A percentile compares a stretch with the other conserved stretches of the same genome.
These are phyloP conservation scores for Cytospora schulzeri DNA, from an alignment of 2,329 filamentous ascomycete genomes.

Conservation along the genomic window DNA sequence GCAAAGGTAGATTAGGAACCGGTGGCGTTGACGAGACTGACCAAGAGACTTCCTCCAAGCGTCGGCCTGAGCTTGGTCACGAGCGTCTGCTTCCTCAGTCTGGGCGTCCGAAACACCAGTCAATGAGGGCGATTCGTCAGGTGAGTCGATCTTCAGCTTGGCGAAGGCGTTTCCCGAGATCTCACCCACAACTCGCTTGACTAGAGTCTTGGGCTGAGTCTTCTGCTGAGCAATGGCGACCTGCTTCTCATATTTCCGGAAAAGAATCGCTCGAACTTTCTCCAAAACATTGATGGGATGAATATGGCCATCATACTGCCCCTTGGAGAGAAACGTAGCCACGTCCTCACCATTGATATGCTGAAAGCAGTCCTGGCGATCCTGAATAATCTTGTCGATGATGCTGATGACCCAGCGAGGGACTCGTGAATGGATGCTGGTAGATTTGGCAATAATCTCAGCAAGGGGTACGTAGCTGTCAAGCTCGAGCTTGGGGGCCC, in stretches of 20 bases:
- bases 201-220: not conserved
- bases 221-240: not conserved
- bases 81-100: not conserved
- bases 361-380: constrained; percentile 10
- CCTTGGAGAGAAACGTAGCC: not conserved
- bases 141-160: constrained; percentile 1
- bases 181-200: constrained; percentile 3
- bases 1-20: no score
- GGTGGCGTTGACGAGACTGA: not conserved
- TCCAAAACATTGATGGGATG: constrained; percentile 9
- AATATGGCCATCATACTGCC: constrained; percentile 10
- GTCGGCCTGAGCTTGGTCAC: constrained; percentile 4
- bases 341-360: constrained; percentile 12
- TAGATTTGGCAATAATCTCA: constrained; percentile 7
- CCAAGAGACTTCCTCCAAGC: constrained; percentile 12
- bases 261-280: not conserved
- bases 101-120: not conserved
- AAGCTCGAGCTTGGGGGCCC: constrained; percentile 2
- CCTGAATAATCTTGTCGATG: constrained; percentile 6
- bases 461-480: constrained; percentile 11
- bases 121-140: not conserved
- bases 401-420: constrained; percentile 6
- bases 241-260: not conserved
- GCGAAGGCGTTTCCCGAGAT: constrained; percentile 10
- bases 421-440: constrained; percentile 5